Base-by-base conservation (phyloP, 768 basidiomycete genomes). In the Mycena galericulata region DNA sequence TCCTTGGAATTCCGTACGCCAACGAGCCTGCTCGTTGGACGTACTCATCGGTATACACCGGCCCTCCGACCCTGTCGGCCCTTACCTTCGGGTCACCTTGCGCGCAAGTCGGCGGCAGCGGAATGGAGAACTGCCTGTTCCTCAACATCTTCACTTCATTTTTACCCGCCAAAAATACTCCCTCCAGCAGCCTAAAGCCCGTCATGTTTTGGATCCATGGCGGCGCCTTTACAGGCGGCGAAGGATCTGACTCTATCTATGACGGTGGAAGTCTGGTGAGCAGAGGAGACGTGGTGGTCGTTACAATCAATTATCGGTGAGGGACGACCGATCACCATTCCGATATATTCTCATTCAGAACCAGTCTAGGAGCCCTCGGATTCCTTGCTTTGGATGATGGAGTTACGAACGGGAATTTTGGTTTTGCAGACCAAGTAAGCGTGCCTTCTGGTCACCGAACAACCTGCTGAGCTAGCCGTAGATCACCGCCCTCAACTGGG, bases 141-240 rank as follows among this genome's bases (percentile, higher is more conserved):
- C 75, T 87, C 38, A 86, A 86, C 71, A 74, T 86, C 15, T 85
- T 80, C 68, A 86, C 85, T 9, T 81, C 84, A 2, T 78, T 78
- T 65, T 73, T 81, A 1, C 80, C 80, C 9, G 61, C 55, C 12
- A 53, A 69, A 34, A 30, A 66, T 4, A 62, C 17, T 0, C 69
- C 70, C 32, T 66, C 73, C 0, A 74, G 68, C 29, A 68, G 62
- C 18, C 58, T 79, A 27, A 84, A 82, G 56, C 82, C 86, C 0
- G 85, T 85, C 22, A 78, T 86, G 78, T 82, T 87, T 72, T 86
- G 81, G 82, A 86, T 87, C 34, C 84, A 87, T 49, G 85, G 86
- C 4, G 85, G 85, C 3, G 84, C 84, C 14, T 86, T 83, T 62
- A 82, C 80, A 1, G 69, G 77, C 14, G 84, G 84, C 3, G 77